Evolutionary conservation across 1,139 yeast species (phyloP).

Genomic region (Komagataea norvegica): DNA sequence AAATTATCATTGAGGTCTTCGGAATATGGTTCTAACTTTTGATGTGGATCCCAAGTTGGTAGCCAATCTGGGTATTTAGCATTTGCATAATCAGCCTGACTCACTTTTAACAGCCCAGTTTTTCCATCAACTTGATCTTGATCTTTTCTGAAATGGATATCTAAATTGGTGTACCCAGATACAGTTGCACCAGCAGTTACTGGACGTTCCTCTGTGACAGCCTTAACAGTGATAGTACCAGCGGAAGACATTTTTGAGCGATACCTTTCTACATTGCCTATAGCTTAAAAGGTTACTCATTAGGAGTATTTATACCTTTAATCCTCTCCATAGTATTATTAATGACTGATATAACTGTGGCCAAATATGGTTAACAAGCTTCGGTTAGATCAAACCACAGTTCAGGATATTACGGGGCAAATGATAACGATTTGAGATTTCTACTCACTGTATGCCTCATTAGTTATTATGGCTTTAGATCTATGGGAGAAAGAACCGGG

Average conservation of each 20-base stretch:
- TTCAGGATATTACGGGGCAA: background rate
- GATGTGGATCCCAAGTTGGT: conserved; percentile 47
- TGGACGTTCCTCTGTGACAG: conserved; percentile 4
- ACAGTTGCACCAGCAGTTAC: conserved; percentile 3
- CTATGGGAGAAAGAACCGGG: no score
- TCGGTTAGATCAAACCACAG: background rate
- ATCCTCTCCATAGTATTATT: no score
- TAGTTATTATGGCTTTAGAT: no score
- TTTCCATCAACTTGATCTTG: conserved; percentile 19
- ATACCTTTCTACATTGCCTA: background rate
- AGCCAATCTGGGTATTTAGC: conserved; percentile 33
- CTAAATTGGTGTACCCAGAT: conserved; percentile 20
- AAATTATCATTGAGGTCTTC: conserved; percentile 39
- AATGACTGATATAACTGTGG: background rate
- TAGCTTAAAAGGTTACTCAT: no score
- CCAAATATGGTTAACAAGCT: background rate
- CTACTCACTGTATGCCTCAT: no score
- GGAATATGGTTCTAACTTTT: conserved; percentile 36
- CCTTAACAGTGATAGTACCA: conserved; percentile 14
- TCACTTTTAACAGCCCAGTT: conserved; percentile 22
- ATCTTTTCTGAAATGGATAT: conserved; percentile 24
- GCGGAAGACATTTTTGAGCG: conserved; percentile 11
- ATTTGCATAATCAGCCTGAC: conserved; percentile 16
- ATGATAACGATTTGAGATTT: no score
- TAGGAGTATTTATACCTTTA: no score